phyloP scores from a whole-genome alignment of 805 yeast species.

The Metschnikowia cerradonensis region DNA sequence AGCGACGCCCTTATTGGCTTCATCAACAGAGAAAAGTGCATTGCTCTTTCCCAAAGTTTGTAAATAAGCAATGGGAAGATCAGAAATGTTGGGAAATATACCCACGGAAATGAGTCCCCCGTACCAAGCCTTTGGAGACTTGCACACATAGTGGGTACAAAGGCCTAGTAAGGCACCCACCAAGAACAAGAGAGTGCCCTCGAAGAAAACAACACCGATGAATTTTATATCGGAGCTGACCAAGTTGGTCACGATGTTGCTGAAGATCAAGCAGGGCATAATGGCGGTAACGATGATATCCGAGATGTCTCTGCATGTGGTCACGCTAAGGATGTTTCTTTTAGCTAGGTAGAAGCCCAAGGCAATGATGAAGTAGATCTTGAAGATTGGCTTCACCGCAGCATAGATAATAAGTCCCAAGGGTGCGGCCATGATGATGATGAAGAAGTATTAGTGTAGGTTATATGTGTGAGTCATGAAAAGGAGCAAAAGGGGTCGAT shows the following conservation, averaged over 20 bases:
- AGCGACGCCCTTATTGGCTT: constrained; percentile 76
- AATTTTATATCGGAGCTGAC: constrained; percentile 64
- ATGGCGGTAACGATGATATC: constrained; percentile 64
- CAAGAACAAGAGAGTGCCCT: constrained; percentile 47
- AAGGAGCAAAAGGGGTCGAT: neutral
- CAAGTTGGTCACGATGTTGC: constrained; percentile 64
- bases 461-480: neutral
- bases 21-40: constrained; percentile 47
- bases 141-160: constrained; percentile 44
- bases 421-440: constrained; percentile 12
- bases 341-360: constrained; percentile 64
- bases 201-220: constrained; percentile 57
- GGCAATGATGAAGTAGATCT: constrained; percentile 68
- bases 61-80: constrained; percentile 79
- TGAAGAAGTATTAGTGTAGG: neutral
- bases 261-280: constrained; percentile 72
- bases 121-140: constrained; percentile 67
- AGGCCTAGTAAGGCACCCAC: constrained; percentile 49
- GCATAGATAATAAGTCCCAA: constrained; percentile 68
- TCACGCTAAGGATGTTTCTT: constrained; percentile 56
- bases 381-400: constrained; percentile 81
- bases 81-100: constrained; percentile 73
- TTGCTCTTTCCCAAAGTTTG: constrained; percentile 67
- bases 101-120: constrained; percentile 76
- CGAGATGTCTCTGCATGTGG: constrained; percentile 66